phyloP scores from a whole-genome alignment of 345 rosid species.

The thale cress (Arabidopsis thaliana) region TAIR10.1 NC_003075.7:15748001-15748500 shows the following conservation, averaged over 20 bases:
- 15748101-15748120: background rate
- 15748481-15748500: slow-evolving; percentile 94
- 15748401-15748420: slow-evolving; percentile 93
- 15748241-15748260: slow-evolving; percentile 96
- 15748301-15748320: background rate
- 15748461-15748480: slow-evolving; percentile 91
- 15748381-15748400: slow-evolving; percentile 95
- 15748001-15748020: slow-evolving; percentile 8
- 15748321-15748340: background rate
- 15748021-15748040: background rate
- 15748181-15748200: slow-evolving; percentile 52
- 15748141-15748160: slow-evolving; percentile 14
- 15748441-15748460: slow-evolving; percentile 93
- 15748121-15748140: slow-evolving; percentile 4
- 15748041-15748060: slow-evolving; percentile 18
- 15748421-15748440: slow-evolving; percentile 79
- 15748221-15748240: slow-evolving; percentile 93
- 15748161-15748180: slow-evolving; percentile 29
- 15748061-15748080: slow-evolving; percentile 1
- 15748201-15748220: slow-evolving; percentile 78
- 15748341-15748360: background rate
- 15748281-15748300: slow-evolving; percentile 88
- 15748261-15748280: slow-evolving; percentile 93
- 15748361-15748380: slow-evolving; percentile 19
- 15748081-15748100: slow-evolving; percentile 12